phyloP scores from a whole-genome alignment of 202 grass and related monocot species.

The Bolboschoenoplectus hybrid region DNA sequence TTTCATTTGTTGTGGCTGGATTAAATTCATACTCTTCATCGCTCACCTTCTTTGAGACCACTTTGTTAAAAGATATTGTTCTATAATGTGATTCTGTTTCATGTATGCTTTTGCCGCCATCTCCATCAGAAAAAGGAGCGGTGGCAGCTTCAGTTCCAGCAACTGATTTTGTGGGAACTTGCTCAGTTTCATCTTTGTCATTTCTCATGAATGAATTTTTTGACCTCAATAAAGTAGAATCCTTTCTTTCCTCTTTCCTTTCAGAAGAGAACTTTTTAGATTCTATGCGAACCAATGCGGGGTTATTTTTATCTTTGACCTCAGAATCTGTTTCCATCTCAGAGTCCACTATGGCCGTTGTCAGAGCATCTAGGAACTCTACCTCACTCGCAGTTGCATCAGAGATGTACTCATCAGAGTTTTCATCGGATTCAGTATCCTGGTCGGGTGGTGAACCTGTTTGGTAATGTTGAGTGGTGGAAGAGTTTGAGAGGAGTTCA shows the following conservation, averaged over 20 bases:
- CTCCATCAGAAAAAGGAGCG: constrained; percentile 8
- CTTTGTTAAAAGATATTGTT: constrained; percentile 58
- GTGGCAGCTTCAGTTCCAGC: constrained; percentile 36
- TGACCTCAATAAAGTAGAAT: constrained; percentile 32
- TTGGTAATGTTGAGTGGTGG: constrained; percentile 42
- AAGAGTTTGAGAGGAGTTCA: constrained; percentile 43
- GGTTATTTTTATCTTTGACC: constrained; percentile 38
- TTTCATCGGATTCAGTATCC: constrained; percentile 49
- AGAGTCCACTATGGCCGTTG: constrained; percentile 62
- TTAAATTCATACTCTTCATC: constrained; percentile 46
- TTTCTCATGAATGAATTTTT: constrained; percentile 45
- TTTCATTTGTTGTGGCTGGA: constrained; percentile 17
- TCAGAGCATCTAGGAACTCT: constrained; percentile 69
- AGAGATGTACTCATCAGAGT: constrained; percentile 65
- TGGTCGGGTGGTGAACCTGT: constrained; percentile 19
- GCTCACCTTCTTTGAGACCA: constrained; percentile 51
- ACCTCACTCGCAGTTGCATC: constrained; percentile 49
- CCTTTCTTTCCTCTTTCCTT: constrained; percentile 19
- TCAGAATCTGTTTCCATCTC: constrained; percentile 69
- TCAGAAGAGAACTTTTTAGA: constrained; percentile 45
- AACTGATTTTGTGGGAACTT: constrained; percentile 53
- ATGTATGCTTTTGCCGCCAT: background rate
- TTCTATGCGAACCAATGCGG: constrained; percentile 11
- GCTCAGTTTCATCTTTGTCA: constrained; percentile 36
- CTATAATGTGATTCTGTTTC: constrained; percentile 20